Conservation (phyloP, 2,329 filamentous ascomycete genomes). For the Cryphonectria japonica region DNA sequence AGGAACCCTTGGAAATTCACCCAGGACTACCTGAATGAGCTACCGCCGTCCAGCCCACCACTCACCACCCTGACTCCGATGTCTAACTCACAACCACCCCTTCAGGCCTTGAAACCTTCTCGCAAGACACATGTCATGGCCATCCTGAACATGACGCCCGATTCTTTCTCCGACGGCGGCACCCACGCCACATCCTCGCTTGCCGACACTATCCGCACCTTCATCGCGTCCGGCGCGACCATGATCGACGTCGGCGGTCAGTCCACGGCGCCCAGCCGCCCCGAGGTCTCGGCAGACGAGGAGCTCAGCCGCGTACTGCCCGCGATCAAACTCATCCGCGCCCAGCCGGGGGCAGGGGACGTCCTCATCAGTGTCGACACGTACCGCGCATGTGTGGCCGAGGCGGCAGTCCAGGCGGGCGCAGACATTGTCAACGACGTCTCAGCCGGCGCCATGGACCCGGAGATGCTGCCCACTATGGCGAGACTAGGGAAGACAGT, state of each 20-base stretch:
- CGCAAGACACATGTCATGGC: conserved; percentile 83
- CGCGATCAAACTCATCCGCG: conserved; percentile 73
- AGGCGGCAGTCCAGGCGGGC: conserved; percentile 74
- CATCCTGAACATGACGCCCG: conserved; percentile 91
- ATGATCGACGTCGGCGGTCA: conserved; percentile 94
- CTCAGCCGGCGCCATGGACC: conserved; percentile 78
- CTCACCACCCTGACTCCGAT: conserved; percentile 65
- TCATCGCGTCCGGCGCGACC: conserved; percentile 72
- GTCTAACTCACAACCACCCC: conserved; percentile 50
- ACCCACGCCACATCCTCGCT: conserved; percentile 57
- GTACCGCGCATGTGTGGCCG: conserved; percentile 83
- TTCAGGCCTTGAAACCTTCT: conserved; percentile 61
- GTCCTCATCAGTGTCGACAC: conserved; percentile 90
- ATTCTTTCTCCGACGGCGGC: conserved; percentile 95
- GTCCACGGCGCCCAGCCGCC: conserved; percentile 80
- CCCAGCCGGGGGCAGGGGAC: conserved; percentile 62
- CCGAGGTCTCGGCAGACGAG: conserved; percentile 70
- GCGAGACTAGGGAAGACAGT: conserved; percentile 79
- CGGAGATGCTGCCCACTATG: conserved; percentile 79
- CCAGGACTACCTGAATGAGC: conserved; percentile 64
- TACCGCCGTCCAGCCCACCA: conserved; percentile 52
- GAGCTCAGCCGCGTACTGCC: conserved; percentile 81
- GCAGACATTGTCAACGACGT: conserved; percentile 96
- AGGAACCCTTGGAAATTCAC: conserved; percentile 62
- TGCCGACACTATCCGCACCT: conserved; percentile 58